Conservation (phyloP, 768 basidiomycete genomes). For the Coprinellus micaceus region DNA sequence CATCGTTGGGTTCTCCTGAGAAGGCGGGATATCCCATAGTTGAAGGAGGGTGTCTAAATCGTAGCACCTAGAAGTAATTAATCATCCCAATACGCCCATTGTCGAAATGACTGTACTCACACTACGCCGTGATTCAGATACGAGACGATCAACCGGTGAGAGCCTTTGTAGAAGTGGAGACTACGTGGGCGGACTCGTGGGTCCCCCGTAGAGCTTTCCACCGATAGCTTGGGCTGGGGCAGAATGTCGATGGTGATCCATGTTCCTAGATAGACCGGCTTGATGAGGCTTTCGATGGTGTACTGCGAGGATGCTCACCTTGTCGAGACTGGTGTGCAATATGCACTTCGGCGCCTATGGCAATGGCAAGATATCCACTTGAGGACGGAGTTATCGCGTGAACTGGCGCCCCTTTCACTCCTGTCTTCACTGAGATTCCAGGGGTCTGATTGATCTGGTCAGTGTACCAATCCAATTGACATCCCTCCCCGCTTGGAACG, state of each 20-base stretch:
- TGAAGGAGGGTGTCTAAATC: background rate
- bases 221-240: background rate
- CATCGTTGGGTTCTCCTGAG: background rate
- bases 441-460: background rate
- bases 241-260: background rate
- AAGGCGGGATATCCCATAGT: background rate
- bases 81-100: background rate
- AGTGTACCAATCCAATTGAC: background rate
- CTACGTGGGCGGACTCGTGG: background rate
- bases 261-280: background rate
- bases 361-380: background rate
- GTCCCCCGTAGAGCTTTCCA: background rate
- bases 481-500: too few species aligned
- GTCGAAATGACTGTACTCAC: background rate
- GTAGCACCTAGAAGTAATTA: background rate
- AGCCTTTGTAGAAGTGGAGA: background rate
- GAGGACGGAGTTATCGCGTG: background rate
- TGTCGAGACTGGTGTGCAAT: background rate
- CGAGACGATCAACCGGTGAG: background rate
- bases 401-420: background rate
- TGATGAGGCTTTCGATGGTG: background rate
- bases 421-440: background rate
- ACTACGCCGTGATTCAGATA: background rate
- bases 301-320: background rate
- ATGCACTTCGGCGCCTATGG: background rate